These are phyloP conservation scores for Desmodesmus armatus DNA, from an alignment of 139 green algal species.

Conservation along the genomic window DNA sequence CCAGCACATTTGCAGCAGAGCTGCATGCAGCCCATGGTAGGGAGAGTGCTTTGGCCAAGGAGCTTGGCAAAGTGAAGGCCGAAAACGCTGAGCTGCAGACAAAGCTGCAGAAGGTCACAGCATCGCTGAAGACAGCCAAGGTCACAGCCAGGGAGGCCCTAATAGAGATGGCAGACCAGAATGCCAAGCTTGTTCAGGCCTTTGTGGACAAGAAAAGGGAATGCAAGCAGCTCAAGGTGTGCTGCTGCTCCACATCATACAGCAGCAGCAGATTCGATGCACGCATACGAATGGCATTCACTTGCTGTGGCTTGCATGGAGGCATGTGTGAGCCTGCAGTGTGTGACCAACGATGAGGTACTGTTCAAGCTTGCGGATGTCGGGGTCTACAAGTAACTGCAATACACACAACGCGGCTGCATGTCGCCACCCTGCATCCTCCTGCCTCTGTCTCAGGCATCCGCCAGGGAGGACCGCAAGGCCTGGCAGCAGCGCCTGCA, in stretches of 20 bases:
- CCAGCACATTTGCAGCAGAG: no score
- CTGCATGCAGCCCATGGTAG: neutral
- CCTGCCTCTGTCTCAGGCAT: conserved; percentile 49
- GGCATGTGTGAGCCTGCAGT: neutral
- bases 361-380: neutral
- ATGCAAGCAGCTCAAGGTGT: conserved; percentile 41
- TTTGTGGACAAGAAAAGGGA: conserved; percentile 67
- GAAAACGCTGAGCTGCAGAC: conserved; percentile 14
- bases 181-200: conserved; percentile 59
- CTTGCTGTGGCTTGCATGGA: no score
- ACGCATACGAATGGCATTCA: neutral
- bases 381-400: neutral
- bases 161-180: conserved; percentile 67
- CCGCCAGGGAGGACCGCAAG: conserved; percentile 39
- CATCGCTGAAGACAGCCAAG: conserved; percentile 6
- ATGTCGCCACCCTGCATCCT: neutral
- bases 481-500: conserved; percentile 49
- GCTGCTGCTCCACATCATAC: neutral
- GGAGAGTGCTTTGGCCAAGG: conserved; percentile 32
- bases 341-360: neutral
- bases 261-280: neutral
- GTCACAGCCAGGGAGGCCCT: conserved; percentile 58
- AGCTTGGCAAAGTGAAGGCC: conserved; percentile 37
- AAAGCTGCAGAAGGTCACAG: conserved; percentile 6
- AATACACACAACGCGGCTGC: neutral